Base-by-base conservation (phyloP, 768 basidiomycete species). In the Mycena rebaudengoi region DNA sequence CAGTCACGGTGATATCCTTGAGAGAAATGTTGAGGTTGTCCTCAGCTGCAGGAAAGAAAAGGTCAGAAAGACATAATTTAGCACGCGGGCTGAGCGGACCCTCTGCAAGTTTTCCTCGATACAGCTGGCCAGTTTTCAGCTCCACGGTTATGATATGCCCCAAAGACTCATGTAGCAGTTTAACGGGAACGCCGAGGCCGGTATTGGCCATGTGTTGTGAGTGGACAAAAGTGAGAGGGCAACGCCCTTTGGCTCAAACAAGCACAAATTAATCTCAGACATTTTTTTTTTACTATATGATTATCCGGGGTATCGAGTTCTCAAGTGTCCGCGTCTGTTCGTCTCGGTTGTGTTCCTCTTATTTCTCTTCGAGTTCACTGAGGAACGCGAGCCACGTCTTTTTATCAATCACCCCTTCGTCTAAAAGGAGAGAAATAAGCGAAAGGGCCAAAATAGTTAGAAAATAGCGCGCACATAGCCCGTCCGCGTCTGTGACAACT, bases 71-170 rank as follows among this genome's bases (percentile, higher is more conserved):
- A 35, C 7, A 18, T 28, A 28, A 3, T 2, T 57, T 20, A 53
- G 59, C 58, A 29, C 4, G 35, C 23, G 35, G 29, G 26, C 45
- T 55, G 55, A 62, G 76, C 85, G 71, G 67, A 95, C 98, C 98
- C 84, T 99, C 98, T 16, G 95, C 94, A 39, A 99, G 86, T 80
- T 98, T 99, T 69, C 98, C 98, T 48, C 98, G 85, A 79, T 99
- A 99, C 52, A 98, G 86, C 75, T 98, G 96, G 11, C 96, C 97
- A 2, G 96, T 98, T 79, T 99, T 99, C 59, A 98, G 87, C 77
- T 99, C 98, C n/a, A 96, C 95, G 5, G 97, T 98, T 67, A 99
- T 92, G 57, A 98, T 83, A 73, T 99, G 98, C 21, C 98, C 98
- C 28, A 99, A 83, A 57, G 94, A 93, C 82, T 99, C 98, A 73